A percentile compares a stretch with the other conserved stretches of the same genome.
Evolutionary conservation across 2,329 filamentous ascomycete species (phyloP).

Genomic region (Xylariomycetidae sp.): DNA sequence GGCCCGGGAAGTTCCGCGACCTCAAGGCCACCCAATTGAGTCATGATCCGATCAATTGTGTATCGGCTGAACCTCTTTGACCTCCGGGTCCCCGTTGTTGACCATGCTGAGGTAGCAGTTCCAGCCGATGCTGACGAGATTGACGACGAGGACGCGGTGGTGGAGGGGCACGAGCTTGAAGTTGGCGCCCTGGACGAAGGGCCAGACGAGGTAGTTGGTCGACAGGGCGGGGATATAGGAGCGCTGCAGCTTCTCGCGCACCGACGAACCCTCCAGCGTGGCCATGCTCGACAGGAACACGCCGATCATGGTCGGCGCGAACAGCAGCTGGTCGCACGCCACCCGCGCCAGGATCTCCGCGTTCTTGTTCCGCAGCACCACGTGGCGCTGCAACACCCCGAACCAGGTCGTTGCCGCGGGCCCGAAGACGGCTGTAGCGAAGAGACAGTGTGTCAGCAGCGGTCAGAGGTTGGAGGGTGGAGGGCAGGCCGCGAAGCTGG

Average conservation of each 20-base stretch:
- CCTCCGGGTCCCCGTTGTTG: slow-evolving; percentile 42
- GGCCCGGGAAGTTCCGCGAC: no score
- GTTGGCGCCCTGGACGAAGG: slow-evolving; percentile 76
- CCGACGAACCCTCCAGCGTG: slow-evolving; percentile 61
- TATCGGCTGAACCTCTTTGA: no score
- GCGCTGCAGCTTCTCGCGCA: slow-evolving; percentile 61
- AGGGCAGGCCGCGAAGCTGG: background rate
- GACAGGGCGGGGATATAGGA: slow-evolving; percentile 67
- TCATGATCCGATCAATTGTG: no score
- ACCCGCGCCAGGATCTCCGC: slow-evolving; percentile 73
- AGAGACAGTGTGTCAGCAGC: slow-evolving; percentile 1
- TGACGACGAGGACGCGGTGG: slow-evolving; percentile 79
- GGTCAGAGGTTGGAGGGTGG: background rate
- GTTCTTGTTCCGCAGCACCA: slow-evolving; percentile 59
- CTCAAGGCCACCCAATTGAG: no score
- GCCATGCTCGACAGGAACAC: slow-evolving; percentile 83
- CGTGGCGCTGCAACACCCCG: slow-evolving; percentile 64
- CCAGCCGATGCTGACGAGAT: slow-evolving; percentile 66
- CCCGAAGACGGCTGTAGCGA: slow-evolving; percentile 65
- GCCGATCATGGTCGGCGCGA: slow-evolving; percentile 77
- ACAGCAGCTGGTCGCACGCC: slow-evolving; percentile 71
- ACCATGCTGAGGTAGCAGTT: slow-evolving; percentile 59
- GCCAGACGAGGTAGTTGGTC: slow-evolving; percentile 88
- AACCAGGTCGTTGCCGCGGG: slow-evolving; percentile 87
- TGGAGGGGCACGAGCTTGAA: slow-evolving; percentile 82